Base-by-base conservation (phyloP, 2,329 filamentous ascomycete species). In the Cryphonectria japonica region DNA sequence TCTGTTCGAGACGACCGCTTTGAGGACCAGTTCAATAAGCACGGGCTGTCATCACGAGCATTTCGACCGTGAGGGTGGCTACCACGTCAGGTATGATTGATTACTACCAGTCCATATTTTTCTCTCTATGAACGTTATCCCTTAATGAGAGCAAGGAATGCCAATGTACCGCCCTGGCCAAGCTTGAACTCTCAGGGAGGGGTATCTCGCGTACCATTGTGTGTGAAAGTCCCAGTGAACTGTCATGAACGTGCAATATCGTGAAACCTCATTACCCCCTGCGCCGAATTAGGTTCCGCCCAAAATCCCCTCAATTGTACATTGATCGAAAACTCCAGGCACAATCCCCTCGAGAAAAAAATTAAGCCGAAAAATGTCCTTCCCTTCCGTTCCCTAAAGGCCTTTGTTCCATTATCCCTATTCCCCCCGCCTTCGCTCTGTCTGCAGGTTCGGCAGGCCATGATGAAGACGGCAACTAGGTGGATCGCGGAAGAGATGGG, bases 181-280 rank as follows among this genome's bases (percentile, higher is more conserved):
- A 50, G 46, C 61, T 66, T 50, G 66, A 54, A 61, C 67, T 67
- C 71, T 66, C 70, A 73, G 68, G 70, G 70, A 73, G 61, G 72
- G 72, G 72, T 73, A 73, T 73, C 72, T 73, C 70, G 68, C 68
- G 70, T 71, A 72, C 67, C 70, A 68, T 72, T 63, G 41, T 69
- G 60, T 59, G 34, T 54, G 41, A 66, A 69, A 68, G 61, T 43
- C 70, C 66, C 22, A 29, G 57, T 13, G 32, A 29, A 29, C 67
- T 43, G 52, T 50, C 57, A 46, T 69, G 65, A 70, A 46, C 69
- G 46, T 70, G 41, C n/a, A 68, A 43, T 64, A 61, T 71, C 54
- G 39, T 68, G 61, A 71, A 71, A 54, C 70, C 61, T 68, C 61
- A 73, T 73, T 71, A 73, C 46, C 32, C 46, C 29, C 69, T 39